Evolutionary conservation across 1,284 basidiomycete genomes (phyloP).

Genomic region (Rhodotorula sp.): DNA sequence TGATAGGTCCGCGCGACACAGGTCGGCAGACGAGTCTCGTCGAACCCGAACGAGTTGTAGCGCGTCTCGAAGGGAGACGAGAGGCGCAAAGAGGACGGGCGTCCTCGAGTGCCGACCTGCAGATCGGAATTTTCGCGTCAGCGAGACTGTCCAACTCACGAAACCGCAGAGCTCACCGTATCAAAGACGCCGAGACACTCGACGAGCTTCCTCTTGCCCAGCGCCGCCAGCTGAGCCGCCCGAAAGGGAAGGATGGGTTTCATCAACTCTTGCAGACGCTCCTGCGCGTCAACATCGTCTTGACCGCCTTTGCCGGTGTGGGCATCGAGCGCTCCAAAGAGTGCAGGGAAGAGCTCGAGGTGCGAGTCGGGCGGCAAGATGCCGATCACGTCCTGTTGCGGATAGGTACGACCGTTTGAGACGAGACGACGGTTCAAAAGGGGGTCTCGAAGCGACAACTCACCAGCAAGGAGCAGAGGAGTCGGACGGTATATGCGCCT

Average conservation of each 20-base stretch:
- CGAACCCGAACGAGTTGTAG: constrained; percentile 40
- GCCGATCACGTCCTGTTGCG: constrained; percentile 13
- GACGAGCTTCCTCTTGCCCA: constrained; percentile 14
- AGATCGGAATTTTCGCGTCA: fast-evolving
- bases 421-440: too few relatives aligned
- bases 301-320: constrained; percentile 13
- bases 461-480: constrained; percentile 50
- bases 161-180: constrained; percentile 3
- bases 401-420: neutral
- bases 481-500: constrained; percentile 51
- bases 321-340: constrained; percentile 23
- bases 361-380: constrained; percentile 9
- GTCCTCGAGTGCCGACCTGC: constrained; percentile 25
- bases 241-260: neutral
- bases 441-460: neutral
- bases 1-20: constrained; percentile 46
- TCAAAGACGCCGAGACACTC: constrained; percentile 26
- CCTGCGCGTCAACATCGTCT: neutral
- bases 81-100: constrained; percentile 14
- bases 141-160: too few relatives aligned
- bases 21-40: constrained; percentile 44
- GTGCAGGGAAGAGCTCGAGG: constrained; percentile 21
- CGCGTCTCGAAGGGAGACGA: neutral
- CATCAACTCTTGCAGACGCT: neutral
- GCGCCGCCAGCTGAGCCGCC: neutral